Percentiles rank a stretch among this genome's conserved stretches.
These are phyloP conservation scores for Aspergillus eucalypticola DNA, from an alignment of 2,329 filamentous ascomycete genomes.

Conservation along the genomic window DNA sequence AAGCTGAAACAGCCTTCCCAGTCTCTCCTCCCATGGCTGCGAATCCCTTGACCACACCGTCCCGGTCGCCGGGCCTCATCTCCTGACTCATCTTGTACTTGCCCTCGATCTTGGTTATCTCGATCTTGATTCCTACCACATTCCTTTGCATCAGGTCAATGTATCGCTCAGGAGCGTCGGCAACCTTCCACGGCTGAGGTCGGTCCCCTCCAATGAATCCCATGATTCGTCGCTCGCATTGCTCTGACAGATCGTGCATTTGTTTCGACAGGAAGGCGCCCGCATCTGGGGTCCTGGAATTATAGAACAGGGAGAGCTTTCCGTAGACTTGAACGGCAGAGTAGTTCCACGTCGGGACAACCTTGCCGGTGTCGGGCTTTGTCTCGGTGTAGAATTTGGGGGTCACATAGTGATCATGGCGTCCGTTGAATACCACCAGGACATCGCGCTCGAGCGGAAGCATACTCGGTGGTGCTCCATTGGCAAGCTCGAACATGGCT, in stretches of 20 bases:
- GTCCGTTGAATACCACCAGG: slow-evolving; percentile 62
- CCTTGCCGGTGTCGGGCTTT: neutral
- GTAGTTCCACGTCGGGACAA: slow-evolving; percentile 2
- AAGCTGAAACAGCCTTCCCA: slow-evolving; percentile 35
- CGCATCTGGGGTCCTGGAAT: neutral
- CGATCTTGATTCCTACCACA: neutral
- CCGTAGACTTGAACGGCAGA: neutral
- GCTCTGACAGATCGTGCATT: neutral
- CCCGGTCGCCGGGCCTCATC: slow-evolving; percentile 52
- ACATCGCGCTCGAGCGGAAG: slow-evolving; percentile 53
- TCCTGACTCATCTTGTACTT: slow-evolving; percentile 56
- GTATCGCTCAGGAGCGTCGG: neutral
- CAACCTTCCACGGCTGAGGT: neutral
- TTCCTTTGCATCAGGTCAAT: neutral
- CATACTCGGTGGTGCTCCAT: slow-evolving; percentile 6
- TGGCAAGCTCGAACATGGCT: slow-evolving; percentile 55
- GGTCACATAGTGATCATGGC: slow-evolving; percentile 65
- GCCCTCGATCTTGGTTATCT: neutral
- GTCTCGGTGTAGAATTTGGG: slow-evolving; percentile 47
- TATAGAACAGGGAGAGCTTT: neutral
- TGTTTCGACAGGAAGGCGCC: neutral
- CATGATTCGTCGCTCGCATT: neutral
- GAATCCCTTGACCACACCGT: slow-evolving; percentile 62
- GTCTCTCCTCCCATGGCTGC: slow-evolving; percentile 43
- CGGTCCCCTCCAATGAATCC: neutral